phyloP scores from a whole-genome alignment of 768 basidiomycete species.

The Asterophora lycoperdoides region DNA sequence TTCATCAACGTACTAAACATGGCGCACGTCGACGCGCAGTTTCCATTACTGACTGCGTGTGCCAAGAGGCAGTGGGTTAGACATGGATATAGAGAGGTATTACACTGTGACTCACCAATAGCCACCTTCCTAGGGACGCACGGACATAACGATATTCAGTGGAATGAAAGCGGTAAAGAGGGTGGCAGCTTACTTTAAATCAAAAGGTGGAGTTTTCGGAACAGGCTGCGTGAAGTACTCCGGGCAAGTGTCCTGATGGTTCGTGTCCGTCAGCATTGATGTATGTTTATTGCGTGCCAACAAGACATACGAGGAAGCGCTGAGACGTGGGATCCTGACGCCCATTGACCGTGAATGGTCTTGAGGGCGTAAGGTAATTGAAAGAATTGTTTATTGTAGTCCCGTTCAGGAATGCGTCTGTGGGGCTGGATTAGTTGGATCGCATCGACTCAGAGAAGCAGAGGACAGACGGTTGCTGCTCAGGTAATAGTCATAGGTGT shows the following conservation, averaged over 20 bases:
- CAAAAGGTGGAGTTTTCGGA: too few species aligned
- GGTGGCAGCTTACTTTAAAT: too few species aligned
- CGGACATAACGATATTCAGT: neutral
- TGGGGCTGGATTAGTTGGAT: too few species aligned
- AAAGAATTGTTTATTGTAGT: too few species aligned
- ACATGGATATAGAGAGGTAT: neutral
- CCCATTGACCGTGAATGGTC: slow-evolving; percentile 41
- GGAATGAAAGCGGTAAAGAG: neutral
- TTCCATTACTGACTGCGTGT: slow-evolving; percentile 35
- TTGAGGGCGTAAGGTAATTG: slow-evolving; percentile 42
- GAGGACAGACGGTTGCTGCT: too few species aligned
- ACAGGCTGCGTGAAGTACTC: slow-evolving; percentile 32
- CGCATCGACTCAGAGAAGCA: too few species aligned
- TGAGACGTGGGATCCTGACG: too few species aligned
- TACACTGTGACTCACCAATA: slow-evolving; percentile 30
- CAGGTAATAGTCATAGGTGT: slow-evolving; percentile 38
- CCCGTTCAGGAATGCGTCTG: too few species aligned
- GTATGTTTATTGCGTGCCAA: too few species aligned
- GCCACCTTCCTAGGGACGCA: slow-evolving; percentile 35
- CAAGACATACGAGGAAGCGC: slow-evolving; percentile 39
- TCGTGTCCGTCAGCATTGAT: too few species aligned
- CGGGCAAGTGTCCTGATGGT: slow-evolving; percentile 39
- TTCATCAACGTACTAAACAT: slow-evolving; percentile 58
- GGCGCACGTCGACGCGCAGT: too few species aligned
- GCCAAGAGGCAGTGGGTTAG: neutral